Evolutionary conservation across 2,329 filamentous ascomycete species (phyloP).

Genomic region (Ilyonectria sp.): DNA sequence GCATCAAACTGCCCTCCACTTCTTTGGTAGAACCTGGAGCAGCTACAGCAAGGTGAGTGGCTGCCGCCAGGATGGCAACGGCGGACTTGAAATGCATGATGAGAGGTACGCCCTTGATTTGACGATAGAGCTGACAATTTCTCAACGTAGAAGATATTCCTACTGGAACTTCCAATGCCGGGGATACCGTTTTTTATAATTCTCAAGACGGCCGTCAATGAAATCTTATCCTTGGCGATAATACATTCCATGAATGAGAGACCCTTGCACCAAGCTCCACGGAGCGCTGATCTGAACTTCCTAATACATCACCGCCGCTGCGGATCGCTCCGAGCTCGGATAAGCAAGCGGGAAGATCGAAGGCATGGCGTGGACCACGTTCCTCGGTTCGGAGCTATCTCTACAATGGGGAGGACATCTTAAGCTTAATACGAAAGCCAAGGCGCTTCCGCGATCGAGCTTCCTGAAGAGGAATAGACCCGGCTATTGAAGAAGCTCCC

Average conservation of each 20-base stretch:
- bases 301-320: not conserved
- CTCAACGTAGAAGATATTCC: no score
- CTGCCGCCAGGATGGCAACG: not conserved
- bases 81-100: not conserved
- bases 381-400: not conserved
- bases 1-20: not conserved
- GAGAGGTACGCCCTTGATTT: not conserved
- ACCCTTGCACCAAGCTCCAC: no score
- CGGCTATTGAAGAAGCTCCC: not conserved
- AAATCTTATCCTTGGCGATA: no score
- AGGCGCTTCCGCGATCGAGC: not conserved
- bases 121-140: not conserved
- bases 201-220: not conserved
- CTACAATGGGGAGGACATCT: not conserved
- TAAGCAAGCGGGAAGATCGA: not conserved
- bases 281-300: not conserved
- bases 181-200: not conserved
- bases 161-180: no score
- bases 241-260: no score
- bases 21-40: not conserved
- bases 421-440: constrained; percentile 1
- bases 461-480: not conserved
- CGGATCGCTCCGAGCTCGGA: not conserved
- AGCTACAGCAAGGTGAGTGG: not conserved
- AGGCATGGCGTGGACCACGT: not conserved